A percentile compares a stretch with the other conserved stretches of the same genome.
phyloP scores from a whole-genome alignment of 352 stramenopile genomes.

The Phytophthora tentaculata region DNA sequence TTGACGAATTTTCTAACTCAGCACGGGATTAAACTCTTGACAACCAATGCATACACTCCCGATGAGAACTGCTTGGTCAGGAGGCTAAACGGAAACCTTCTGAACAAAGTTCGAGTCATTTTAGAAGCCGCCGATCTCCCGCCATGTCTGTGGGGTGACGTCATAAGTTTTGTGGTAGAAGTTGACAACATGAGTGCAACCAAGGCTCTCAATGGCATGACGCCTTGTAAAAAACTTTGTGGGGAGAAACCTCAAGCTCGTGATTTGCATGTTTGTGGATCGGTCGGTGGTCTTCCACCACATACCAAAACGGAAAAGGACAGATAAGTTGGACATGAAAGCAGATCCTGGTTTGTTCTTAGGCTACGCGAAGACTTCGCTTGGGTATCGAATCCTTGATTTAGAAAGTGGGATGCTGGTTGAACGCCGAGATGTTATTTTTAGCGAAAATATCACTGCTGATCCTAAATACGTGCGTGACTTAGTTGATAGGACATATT shows the following conservation, averaged over 20 bases:
- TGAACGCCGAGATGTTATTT: too few species aligned
- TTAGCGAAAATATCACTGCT: too few species aligned
- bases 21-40: background rate
- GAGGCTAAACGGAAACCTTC: too few species aligned
- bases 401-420: background rate
- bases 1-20: background rate
- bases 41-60: slow-evolving; percentile 5
- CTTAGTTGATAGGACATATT: too few species aligned
- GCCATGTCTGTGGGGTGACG: background rate
- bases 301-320: slow-evolving; percentile 12
- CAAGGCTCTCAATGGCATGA: too few species aligned
- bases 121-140: slow-evolving; percentile 5
- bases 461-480: too few species aligned
- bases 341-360: background rate
- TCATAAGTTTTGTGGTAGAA: too few species aligned
- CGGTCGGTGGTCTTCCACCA: slow-evolving; percentile 5
- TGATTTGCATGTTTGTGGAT: too few species aligned
- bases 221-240: too few species aligned
- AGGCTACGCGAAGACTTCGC: background rate
- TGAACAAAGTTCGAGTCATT: slow-evolving; percentile 15
- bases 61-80: slow-evolving; percentile 10
- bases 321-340: background rate
- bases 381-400: background rate
- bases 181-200: too few species aligned
- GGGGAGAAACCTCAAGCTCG: too few species aligned